These are phyloP conservation scores for Fusarium stilboides DNA, from an alignment of 2,329 filamentous ascomycete genomes.

Conservation along the genomic window DNA sequence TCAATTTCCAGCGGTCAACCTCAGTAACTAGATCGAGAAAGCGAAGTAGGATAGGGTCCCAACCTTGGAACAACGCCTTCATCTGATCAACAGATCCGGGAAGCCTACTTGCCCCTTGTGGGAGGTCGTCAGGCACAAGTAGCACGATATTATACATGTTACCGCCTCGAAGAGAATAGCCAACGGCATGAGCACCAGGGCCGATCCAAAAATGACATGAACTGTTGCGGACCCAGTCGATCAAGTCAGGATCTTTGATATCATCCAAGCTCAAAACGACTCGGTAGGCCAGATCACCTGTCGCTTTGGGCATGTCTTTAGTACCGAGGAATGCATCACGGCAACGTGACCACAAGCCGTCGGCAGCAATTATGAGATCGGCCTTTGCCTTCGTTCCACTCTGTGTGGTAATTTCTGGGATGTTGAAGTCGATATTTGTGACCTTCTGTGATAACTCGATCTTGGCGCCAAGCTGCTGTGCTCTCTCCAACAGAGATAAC, in stretches of 20 bases:
- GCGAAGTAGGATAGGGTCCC: constrained; percentile 20
- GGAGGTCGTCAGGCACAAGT: constrained; percentile 74
- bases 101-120: constrained; percentile 60
- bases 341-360: constrained; percentile 75
- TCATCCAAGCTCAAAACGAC: constrained; percentile 69
- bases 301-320: constrained; percentile 67
- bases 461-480: constrained; percentile 66
- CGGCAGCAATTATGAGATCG: constrained; percentile 68
- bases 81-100: constrained; percentile 23
- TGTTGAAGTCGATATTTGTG: constrained; percentile 63
- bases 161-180: constrained; percentile 73
- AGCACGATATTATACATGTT: constrained; percentile 77
- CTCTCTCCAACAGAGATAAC: constrained; percentile 65
- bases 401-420: constrained; percentile 58
- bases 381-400: constrained; percentile 54
- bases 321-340: constrained; percentile 64
- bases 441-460: constrained; percentile 66
- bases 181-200: constrained; percentile 72
- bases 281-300: constrained; percentile 76
- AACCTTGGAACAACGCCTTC: constrained; percentile 10
- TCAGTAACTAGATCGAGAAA: constrained; percentile 18
- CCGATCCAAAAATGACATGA: constrained; percentile 75
- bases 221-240: constrained; percentile 66
- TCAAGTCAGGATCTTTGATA: constrained; percentile 65
- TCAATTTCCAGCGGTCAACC: constrained; percentile 18